Evolutionary conservation across 768 basidiomycete species (phyloP).

Genomic region (Pisolithus albus): DNA sequence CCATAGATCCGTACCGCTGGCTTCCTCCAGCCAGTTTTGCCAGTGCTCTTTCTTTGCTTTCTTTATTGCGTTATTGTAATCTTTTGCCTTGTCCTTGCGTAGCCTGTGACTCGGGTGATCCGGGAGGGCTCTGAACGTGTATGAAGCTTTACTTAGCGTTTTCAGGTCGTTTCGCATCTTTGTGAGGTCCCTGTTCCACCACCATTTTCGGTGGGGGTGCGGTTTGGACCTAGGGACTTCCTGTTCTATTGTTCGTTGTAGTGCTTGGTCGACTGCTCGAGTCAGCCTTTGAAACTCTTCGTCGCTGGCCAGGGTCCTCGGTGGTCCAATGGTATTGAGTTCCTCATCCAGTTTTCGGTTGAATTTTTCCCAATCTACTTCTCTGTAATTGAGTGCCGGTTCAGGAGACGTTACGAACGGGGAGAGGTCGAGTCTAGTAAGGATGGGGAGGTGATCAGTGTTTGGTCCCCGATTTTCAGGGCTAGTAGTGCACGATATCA

Average conservation of each 20-base stretch:
- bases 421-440: background rate
- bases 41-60: constrained; percentile 17
- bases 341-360: background rate
- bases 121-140: background rate
- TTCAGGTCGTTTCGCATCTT: constrained; percentile 9
- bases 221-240: constrained; percentile 19
- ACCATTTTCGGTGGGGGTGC: constrained; percentile 21
- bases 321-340: background rate
- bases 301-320: background rate
- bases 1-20: constrained; percentile 13
- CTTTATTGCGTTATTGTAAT: constrained; percentile 9
- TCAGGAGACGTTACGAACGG: accelerated
- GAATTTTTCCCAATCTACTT: constrained; percentile 7
- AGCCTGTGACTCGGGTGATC: constrained; percentile 22
- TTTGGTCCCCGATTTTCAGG: accelerated
- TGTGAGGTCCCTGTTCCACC: constrained; percentile 29
- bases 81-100: constrained; percentile 6
- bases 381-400: background rate
- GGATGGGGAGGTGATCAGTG: constrained; percentile 14
- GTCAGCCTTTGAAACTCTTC: constrained; percentile 14
- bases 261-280: too few relatives aligned
- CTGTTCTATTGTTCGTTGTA: constrained; percentile 12
- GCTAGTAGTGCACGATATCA: background rate
- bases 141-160: constrained; percentile 6
- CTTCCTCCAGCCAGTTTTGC: constrained; percentile 21